Base-by-base conservation (phyloP, 2,329 filamentous ascomycete genomes). In the Ciborinia camelliae region DNA sequence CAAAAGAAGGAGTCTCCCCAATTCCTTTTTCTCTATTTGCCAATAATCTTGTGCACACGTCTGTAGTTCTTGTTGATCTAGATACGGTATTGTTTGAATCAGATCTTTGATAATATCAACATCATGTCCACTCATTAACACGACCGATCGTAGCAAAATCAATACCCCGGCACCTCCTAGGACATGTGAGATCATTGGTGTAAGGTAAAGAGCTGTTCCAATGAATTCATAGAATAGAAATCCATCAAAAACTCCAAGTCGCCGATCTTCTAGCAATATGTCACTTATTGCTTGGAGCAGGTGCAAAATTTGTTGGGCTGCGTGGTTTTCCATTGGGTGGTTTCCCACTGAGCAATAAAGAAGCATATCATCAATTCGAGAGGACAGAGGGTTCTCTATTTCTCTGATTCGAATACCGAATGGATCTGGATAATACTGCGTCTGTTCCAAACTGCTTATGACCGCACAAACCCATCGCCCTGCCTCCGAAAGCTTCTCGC, bases 261-360 rank as follows among this genome's bases (percentile, higher is more conserved):
- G 39, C 14, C 43, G 48, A 54, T 65, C 57, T 37, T 62, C 55
- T 15, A 41, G 23, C n/a, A 65, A 32, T 30, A 65, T 41, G 14
- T 65, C 50, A 15, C 57, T 51, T 32, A 55, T 50, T 18, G 58
- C 50, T 35, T 65, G 63, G 37, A 65, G 43, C 18, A 65, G 18
- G 12, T 65, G 45, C 23, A 65, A 47, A 23, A 65, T 52, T 18
- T 65, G 58, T 53, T 47, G 18, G 23, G 58, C 48, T n/a, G 23
- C 37, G 14, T 45, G 23, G 30, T 54, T 43, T 28, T 62, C 50
- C 30, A 51, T 18, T 9, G 30, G 23, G 18, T 32, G 50, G 26
- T 65, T 30, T 23, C 63, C 63, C 30, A 37, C 14, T n/a, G 39
- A 18, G 4, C 57, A n/a, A 47, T 51, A 60, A 9, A 20, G 18